A percentile compares a stretch with the other conserved stretches of the same genome.
phyloP scores from a whole-genome alignment of 2,329 filamentous ascomycete genomes.

The Alternaria viburni region DNA sequence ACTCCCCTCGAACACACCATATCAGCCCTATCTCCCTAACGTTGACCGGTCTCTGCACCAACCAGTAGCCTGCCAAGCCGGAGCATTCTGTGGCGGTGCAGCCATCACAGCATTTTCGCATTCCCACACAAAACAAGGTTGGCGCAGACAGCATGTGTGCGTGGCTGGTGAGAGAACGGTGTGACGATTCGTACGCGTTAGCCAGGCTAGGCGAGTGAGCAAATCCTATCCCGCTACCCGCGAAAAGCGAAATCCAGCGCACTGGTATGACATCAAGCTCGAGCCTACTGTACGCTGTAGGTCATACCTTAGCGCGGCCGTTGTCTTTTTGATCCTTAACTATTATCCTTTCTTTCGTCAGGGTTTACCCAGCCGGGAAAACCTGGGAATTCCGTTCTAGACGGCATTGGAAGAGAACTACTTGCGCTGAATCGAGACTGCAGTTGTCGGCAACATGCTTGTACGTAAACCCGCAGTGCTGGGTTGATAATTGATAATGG shows the following conservation, averaged over 20 bases:
- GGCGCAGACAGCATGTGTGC: neutral
- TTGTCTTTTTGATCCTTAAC: neutral
- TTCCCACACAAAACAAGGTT: neutral
- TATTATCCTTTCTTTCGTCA: neutral
- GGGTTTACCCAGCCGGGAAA: neutral
- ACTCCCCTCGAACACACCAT: neutral
- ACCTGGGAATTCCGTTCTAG: neutral
- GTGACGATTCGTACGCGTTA: neutral
- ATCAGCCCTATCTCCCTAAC: neutral
- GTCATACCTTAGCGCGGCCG: conserved; percentile 5
- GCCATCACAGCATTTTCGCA: neutral
- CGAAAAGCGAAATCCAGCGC: conserved; percentile 7
- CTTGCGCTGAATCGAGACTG: neutral
- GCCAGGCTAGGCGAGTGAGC: neutral
- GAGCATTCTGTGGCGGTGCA: conserved; percentile 7
- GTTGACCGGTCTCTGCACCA: neutral
- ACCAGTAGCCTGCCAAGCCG: neutral
- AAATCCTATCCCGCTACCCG: conserved; percentile 9
- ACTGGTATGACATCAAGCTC: conserved; percentile 13
- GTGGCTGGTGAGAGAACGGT: neutral
- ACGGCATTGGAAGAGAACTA: neutral
- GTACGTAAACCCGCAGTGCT: conserved; percentile 17
- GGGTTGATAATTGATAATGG: conserved; percentile 3
- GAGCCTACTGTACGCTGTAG: conserved; percentile 1
- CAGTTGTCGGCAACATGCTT: conserved; percentile 5